phyloP scores from a whole-genome alignment of 768 basidiomycete species.

The Mycena metata region DNA sequence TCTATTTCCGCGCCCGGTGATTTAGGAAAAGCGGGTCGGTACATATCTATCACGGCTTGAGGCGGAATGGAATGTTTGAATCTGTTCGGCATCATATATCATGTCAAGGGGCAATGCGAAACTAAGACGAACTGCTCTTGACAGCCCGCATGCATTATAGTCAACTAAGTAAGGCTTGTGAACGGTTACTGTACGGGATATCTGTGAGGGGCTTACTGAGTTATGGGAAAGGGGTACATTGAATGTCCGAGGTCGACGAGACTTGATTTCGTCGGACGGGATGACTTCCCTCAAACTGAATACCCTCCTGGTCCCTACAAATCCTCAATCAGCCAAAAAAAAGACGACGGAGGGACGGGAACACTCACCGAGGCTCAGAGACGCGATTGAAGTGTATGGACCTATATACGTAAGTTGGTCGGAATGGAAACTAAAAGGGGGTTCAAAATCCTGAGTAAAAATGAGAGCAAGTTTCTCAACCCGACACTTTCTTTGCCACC shows the following conservation, averaged over 20 bases:
- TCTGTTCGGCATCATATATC: no score
- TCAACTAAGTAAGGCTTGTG: conserved; percentile 64
- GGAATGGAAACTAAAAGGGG: conserved; percentile 65
- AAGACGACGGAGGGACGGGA: neutral
- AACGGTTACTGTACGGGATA: conserved; percentile 13
- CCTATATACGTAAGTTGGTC: conserved; percentile 87
- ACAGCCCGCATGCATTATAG: conserved; percentile 90
- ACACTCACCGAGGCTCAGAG: conserved; percentile 78
- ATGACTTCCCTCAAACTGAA: conserved; percentile 87
- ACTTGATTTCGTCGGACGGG: conserved; percentile 68
- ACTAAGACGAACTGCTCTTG: conserved; percentile 69
- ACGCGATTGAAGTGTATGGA: conserved; percentile 89
- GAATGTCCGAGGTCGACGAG: conserved; percentile 76
- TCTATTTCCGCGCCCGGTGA: conserved; percentile 49
- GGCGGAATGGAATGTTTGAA: conserved; percentile 85
- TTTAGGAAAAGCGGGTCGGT: conserved; percentile 67
- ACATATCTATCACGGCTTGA: conserved; percentile 78
- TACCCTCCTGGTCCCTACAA: conserved; percentile 71
- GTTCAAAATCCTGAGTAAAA: neutral
- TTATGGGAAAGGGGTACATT: conserved; percentile 85
- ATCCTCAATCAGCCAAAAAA: neutral
- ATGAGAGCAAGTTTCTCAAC: neutral
- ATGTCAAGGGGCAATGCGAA: no score
- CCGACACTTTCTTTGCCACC: conserved; percentile 88
- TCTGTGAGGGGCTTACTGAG: conserved; percentile 63